Base-by-base conservation (phyloP, 768 basidiomycete genomes). In the Nidularia pulvinata region DNA sequence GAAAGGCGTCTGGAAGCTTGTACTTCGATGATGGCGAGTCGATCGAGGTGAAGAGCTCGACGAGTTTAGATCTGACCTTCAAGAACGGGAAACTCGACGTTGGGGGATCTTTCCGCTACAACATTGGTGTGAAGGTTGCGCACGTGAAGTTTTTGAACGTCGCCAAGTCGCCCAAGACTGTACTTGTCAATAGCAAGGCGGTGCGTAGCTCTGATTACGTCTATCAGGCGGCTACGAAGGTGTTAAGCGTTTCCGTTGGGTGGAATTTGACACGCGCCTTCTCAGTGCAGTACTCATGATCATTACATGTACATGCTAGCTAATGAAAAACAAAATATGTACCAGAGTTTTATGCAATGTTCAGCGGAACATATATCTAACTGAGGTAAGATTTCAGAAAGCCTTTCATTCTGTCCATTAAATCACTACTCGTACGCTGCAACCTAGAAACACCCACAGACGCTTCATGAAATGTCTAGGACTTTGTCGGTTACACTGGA, bases 21-120 rank as follows among this genome's bases (percentile, higher is more conserved):
- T 87, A 89, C 62, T 57, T 85, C 35, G 88, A 89, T 60, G 86
- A 89, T 55, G 86, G 88, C 10, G 81, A 80, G 44, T 83, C 81
- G 6, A 65, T 80, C 46, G 56, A 50, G 3, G 74, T 65, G 25
- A n/a, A 62, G 16, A 42, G 58, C 1, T 61, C 63, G 46, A 79
- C 78, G 25, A 37, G 59, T 7, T 61, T 77, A 36, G 55, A 62
- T 36, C 67, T 79, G 62, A 58, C 42, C 6, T 79, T 67, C 59
- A 58, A 52, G 51, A 53, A 62, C 2, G 63, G 66, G 1, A 57
- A 46, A 7, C 59, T 81, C 35, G 58, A 49, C 37, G 72, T 80
- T 1, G 55, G 61, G 4, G 78, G 78, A 0, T 55, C 42, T 16
- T 78, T 77, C 62, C 71, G 67, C 10, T 78, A 66, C 54, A 55